Percentiles rank a stretch among this genome's conserved stretches.
Conservation (phyloP, 345 rosid genomes). For the Acer yangbiense region DNA sequence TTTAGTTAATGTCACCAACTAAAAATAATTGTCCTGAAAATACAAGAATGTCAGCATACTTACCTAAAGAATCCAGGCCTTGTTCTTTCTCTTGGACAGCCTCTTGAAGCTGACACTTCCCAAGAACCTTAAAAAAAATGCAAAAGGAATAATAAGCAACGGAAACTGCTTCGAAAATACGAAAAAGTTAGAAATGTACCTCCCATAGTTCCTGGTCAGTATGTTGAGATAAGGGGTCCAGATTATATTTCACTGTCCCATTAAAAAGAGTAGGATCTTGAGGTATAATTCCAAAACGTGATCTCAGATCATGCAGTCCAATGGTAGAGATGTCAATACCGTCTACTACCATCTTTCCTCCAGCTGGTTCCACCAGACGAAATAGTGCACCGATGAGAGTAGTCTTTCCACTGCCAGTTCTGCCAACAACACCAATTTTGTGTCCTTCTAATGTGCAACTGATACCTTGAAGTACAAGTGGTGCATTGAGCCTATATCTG, state of each 20-base stretch:
- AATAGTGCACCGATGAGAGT: slow-evolving; percentile 88
- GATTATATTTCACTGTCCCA: slow-evolving; percentile 86
- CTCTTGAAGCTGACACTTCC: slow-evolving; percentile 83
- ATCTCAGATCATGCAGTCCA: slow-evolving; percentile 86
- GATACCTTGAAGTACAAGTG: slow-evolving; percentile 76
- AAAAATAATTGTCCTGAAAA: background rate
- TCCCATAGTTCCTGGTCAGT: slow-evolving; percentile 91
- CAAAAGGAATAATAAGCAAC: background rate
- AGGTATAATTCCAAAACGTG: slow-evolving; percentile 90
- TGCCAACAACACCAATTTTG: slow-evolving; percentile 89
- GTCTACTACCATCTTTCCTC: slow-evolving; percentile 81
- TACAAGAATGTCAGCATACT: background rate
- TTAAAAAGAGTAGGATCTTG: slow-evolving; percentile 93
- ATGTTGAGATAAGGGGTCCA: slow-evolving; percentile 81
- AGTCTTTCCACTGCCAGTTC: slow-evolving; percentile 95
- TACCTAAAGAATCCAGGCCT: slow-evolving; percentile 78
- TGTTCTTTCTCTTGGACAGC: slow-evolving; percentile 75
- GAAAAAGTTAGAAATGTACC: slow-evolving; percentile 40
- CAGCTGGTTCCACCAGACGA: slow-evolving; percentile 85
- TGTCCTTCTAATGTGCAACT: slow-evolving; percentile 86
- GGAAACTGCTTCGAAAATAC: background rate
- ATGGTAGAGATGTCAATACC: slow-evolving; percentile 73
- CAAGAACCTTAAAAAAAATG: slow-evolving; percentile 56
- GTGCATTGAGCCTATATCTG: slow-evolving; percentile 68
- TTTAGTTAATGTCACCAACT: background rate